Conservation (phyloP, 2,329 filamentous ascomycete genomes). For the Raffaelea albimanens region DNA sequence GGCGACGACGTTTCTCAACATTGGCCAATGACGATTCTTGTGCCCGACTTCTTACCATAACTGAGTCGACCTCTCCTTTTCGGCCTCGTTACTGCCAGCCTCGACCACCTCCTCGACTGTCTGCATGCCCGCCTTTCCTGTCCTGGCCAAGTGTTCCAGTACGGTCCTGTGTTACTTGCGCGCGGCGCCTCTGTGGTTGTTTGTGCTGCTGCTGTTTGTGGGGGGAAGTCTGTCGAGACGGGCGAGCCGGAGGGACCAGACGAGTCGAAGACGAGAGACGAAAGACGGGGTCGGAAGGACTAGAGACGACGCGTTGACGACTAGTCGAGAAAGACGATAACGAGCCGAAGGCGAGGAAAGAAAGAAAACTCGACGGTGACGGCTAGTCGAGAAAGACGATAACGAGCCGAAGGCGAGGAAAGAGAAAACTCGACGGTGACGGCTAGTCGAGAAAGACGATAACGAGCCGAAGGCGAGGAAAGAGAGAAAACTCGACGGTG, state of each 20-base stretch:
- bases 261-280: neutral
- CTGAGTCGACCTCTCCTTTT: too few relatives aligned
- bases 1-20: too few relatives aligned
- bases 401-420: neutral
- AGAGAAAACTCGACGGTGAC: too few relatives aligned
- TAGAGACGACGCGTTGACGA: conserved; percentile 4
- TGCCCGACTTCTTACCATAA: conserved; percentile 5
- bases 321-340: neutral
- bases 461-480: neutral
- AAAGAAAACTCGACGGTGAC: too few relatives aligned
- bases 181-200: conserved; percentile 30
- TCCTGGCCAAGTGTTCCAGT: conserved; percentile 27
- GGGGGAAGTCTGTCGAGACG: neutral
- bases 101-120: too few relatives aligned
- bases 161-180: conserved; percentile 31
- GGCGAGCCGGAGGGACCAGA: too few relatives aligned
- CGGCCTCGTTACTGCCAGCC: too few relatives aligned
- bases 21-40: too few relatives aligned
- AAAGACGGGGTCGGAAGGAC: neutral
- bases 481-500: too few relatives aligned
- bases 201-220: conserved; percentile 27
- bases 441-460: too few relatives aligned
- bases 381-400: too few relatives aligned
- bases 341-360: neutral
- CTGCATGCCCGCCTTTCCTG: too few relatives aligned